Percentiles rank a stretch among this genome's conserved stretches.
Evolutionary conservation across 1,139 yeast species (phyloP).

Genomic region (Meyerozyma smithsonii): DNA sequence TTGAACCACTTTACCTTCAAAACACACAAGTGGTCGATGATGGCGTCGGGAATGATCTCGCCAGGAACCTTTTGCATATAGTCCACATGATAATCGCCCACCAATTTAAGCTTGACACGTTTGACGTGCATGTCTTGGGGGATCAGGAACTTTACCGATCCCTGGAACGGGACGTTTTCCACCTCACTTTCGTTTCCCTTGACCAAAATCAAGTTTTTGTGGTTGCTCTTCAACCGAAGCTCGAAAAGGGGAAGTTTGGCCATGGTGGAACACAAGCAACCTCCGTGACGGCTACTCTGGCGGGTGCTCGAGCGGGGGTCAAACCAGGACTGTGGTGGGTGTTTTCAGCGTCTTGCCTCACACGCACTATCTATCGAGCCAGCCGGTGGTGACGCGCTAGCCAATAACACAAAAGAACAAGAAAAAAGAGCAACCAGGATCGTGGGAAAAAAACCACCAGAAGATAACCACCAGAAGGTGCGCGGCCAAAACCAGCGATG

Average conservation of each 20-base stretch:
- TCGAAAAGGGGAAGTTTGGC: not conserved
- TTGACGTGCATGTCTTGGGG: constrained; percentile 49
- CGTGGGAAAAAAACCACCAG: too few relatives aligned
- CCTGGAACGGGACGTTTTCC: constrained; percentile 49
- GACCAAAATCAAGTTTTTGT: constrained; percentile 50
- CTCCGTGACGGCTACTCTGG: too few relatives aligned
- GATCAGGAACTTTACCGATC: constrained; percentile 52
- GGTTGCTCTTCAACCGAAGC: constrained; percentile 38
- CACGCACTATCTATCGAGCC: too few relatives aligned
- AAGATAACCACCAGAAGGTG: not conserved
- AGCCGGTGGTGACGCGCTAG: too few relatives aligned
- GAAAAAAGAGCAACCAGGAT: too few relatives aligned
- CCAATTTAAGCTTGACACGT: constrained; percentile 40
- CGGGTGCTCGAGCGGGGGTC: too few relatives aligned
- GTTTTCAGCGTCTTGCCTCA: too few relatives aligned
- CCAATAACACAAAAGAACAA: too few relatives aligned
- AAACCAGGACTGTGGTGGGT: too few relatives aligned
- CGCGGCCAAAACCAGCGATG: not conserved
- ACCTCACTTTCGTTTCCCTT: constrained; percentile 58
- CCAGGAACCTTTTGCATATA: constrained; percentile 41
- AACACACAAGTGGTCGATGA: constrained; percentile 46
- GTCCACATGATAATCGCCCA: constrained; percentile 53
- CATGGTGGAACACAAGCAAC: not conserved
- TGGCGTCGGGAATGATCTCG: constrained; percentile 34
- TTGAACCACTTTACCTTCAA: constrained; percentile 60